Base-by-base conservation (phyloP, 2,329 filamentous ascomycete genomes). In the Diaporthe sp. region DNA sequence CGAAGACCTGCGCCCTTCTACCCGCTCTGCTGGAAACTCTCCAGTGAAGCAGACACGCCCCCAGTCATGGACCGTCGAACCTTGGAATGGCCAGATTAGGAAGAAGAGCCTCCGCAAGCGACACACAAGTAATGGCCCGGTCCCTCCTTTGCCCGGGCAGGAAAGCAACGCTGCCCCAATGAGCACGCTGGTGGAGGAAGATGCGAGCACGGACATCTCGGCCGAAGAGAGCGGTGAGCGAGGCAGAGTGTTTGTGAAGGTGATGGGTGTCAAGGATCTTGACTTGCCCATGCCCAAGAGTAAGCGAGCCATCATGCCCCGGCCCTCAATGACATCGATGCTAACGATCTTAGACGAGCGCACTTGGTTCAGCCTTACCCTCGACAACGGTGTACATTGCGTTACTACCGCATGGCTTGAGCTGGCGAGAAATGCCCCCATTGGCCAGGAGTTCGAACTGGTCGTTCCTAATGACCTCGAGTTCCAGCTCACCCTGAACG, bases 341-440 rank as follows among this genome's bases (percentile, higher is more conserved):
- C 76, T 81, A 78, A 72, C 49, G 65, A 8, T 59, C 67, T 10
- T 78, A 97, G 95, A 94, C 81, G 96, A 98, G 85, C 93, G 95
- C 73, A 95, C 95, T 3, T 97, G 95, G 90, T 99, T 99, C 86
- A 96, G 96, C 80, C 90, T 99, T 15, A 99, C 97, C 0, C 90
- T 99, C n/a, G 97, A 99, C 84, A 99, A 99, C 78, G 97, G 97
- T 37, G 91, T 99, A 1, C 97, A 99, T 83, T 99, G 97, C 81
- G 97, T 99, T 22, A 99, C 97, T 0, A 99, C 97, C 4, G 93
- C 95, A 0, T 98, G 95, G 94, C 89, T 98, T 12, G 97, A 99
- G 83, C 88, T 99, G 76, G 95, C 95, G 28, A 94, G 94, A 79
- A 96, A 94, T 76, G 96, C 97, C 2, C 95, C 97, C 0, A 98